phyloP scores from a whole-genome alignment of 495 filamentous ascomycete genomes.

The Paragyromitra xinjiangensis region DNA sequence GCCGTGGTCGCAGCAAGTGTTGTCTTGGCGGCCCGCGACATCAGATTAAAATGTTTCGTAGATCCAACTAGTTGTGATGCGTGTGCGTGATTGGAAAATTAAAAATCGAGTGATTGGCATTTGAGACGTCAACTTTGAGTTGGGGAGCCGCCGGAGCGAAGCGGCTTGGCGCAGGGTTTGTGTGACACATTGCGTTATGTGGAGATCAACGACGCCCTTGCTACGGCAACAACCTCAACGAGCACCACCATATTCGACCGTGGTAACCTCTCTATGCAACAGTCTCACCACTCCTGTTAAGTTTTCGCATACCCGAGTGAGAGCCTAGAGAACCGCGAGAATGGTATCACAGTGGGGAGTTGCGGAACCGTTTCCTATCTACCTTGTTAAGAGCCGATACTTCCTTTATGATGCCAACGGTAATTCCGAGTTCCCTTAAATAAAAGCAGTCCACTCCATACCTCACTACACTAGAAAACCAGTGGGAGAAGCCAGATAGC shows the following conservation, averaged over 20 bases:
- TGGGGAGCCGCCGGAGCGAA: slow-evolving; percentile 13
- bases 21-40: slow-evolving; percentile 89
- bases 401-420: slow-evolving; percentile 85
- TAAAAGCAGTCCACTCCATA: not conserved
- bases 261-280: not conserved
- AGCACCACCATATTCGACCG: slow-evolving; percentile 5
- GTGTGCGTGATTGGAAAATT: not conserved
- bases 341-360: slow-evolving; percentile 41
- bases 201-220: slow-evolving; percentile 16
- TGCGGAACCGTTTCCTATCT: slow-evolving; percentile 76
- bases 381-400: slow-evolving; percentile 79
- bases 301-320: not conserved
- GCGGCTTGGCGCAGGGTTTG: slow-evolving; percentile 38
- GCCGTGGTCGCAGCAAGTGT: slow-evolving; percentile 81
- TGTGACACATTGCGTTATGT: slow-evolving; percentile 9
- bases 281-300: not conserved
- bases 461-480: not conserved
- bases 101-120: not conserved
- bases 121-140: slow-evolving; percentile 34
- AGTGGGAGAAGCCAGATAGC: not conserved
- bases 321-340: not conserved
- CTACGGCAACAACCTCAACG: not conserved
- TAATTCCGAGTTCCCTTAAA: slow-evolving; percentile 20
- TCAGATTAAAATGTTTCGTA: slow-evolving; percentile 58
- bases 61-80: not conserved